Base-by-base conservation (phyloP, 208 protist species). In the Crithidia fasciculata region DNA sequence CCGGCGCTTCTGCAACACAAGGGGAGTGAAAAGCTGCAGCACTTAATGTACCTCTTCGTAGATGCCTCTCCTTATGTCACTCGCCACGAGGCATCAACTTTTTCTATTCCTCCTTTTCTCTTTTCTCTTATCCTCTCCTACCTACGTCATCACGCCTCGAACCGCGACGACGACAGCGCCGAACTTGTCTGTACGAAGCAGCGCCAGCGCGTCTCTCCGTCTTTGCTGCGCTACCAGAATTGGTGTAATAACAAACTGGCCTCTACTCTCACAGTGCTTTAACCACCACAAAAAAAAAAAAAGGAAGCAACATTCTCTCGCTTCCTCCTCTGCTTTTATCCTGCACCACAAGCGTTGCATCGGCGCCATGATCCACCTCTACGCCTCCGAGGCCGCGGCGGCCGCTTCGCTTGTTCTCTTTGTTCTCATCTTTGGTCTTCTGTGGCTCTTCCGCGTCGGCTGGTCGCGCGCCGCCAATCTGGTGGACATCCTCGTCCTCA, bases 361-460 rank as follows among this genome's bases (percentile, higher is more conserved):
- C 28, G 18, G 16, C n/a, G 40, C 40, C 7, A 95, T 95, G 90
- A 68, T 95, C 45, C 90, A 95, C 59, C 55, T 84, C 8, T 84
- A 82, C 55, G 69, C 85, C 40, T 92, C 87, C 0, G 90, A 95
- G 80, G 72, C 79, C 6, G 56, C 76, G 13, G 87, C 90, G 7
- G 50, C 73, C 18, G 61, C 62, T 3, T 71, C 68, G 4, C 58
- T 80, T 16, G 37, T 74, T 5, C 61, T 77, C 7, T 76, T 69
- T 47, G 28, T 69, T n/a, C 28, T 74, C 52, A 39, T 59, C 36
- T 67, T 78, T n/a, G 57, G 49, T 18, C 28, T 56, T 37, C 59
- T 61, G 41, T 81, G 76, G 54, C 67, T 52, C 36, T 72, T 70
- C 8, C 56, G 64, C 36, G 58, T 74, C 15, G 68, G 62, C 13